Evolutionary conservation across 306 rosid genomes (phyloP).

Genomic region (Hylodesmum podocarpum): DNA sequence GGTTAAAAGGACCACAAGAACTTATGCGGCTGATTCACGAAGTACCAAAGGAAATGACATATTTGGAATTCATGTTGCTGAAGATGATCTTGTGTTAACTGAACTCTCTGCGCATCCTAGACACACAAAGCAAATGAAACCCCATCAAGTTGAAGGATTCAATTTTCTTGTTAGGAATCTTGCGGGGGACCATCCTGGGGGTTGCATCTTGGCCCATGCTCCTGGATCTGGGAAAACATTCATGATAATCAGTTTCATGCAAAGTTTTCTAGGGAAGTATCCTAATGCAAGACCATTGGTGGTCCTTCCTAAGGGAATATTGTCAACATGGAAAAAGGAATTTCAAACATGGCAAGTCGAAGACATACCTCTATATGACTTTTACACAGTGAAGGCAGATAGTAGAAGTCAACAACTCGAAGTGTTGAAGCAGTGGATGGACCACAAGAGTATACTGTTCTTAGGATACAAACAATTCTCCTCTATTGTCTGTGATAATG

Average conservation of each 20-base stretch:
- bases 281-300: conserved; percentile 82
- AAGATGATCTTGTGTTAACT: conserved; percentile 45
- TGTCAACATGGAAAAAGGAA: conserved; percentile 85
- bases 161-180: conserved; percentile 81
- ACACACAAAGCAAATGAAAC: conserved; percentile 79
- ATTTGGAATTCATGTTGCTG: conserved; percentile 50
- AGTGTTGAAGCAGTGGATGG: conserved; percentile 73
- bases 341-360: conserved; percentile 89
- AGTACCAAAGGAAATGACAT: conserved; percentile 45
- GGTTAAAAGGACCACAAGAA: conserved; percentile 48
- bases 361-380: conserved; percentile 72
- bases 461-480: conserved; percentile 91
- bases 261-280: conserved; percentile 85
- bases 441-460: conserved; percentile 75
- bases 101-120: conserved; percentile 80
- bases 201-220: conserved; percentile 93
- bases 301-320: conserved; percentile 92
- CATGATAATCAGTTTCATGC: conserved; percentile 95
- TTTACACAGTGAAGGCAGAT: conserved; percentile 75
- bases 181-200: conserved; percentile 77
- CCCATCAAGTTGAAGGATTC: conserved; percentile 89
- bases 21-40: conserved; percentile 64
- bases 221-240: conserved; percentile 96
- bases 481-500: conserved; percentile 59
- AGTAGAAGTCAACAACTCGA: conserved; percentile 62